Percentiles rank a stretch among this genome's conserved stretches.
Conservation (phyloP, 2,329 filamentous ascomycete genomes). For the Eutypella sp. region DNA sequence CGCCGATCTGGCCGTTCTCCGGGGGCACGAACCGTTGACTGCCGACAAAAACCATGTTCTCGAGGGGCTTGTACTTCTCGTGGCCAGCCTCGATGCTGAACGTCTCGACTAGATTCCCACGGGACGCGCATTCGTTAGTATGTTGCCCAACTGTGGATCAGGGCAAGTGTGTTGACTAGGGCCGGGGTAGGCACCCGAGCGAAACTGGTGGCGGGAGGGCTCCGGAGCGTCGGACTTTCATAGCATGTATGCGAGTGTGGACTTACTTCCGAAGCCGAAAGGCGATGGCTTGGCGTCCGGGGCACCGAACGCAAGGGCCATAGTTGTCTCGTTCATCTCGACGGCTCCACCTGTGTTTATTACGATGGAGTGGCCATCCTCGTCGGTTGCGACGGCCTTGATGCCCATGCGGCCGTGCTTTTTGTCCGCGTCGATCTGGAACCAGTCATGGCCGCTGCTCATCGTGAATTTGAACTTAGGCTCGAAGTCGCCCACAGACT, state of each 20-base stretch:
- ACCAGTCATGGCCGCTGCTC: not conserved
- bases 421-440: not conserved
- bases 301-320: not conserved
- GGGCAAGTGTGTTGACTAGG: not conserved
- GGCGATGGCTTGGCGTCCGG: not conserved
- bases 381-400: not conserved
- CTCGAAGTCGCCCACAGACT: not conserved
- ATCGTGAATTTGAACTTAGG: not conserved
- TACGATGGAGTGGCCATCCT: not conserved
- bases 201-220: not conserved
- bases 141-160: not conserved
- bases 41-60: not conserved
- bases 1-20: not conserved
- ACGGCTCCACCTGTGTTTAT: not conserved
- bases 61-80: not conserved
- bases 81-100: not conserved
- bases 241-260: not conserved
- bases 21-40: not conserved
- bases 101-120: not conserved
- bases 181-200: not conserved
- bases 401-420: not conserved
- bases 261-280: not conserved
- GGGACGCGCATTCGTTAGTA: not conserved
- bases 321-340: not conserved
- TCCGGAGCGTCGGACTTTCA: not conserved